Percentiles rank a stretch among this genome's conserved stretches.
phyloP scores from a whole-genome alignment of 2,329 filamentous ascomycete genomes.

The Venturia effusa region DNA sequence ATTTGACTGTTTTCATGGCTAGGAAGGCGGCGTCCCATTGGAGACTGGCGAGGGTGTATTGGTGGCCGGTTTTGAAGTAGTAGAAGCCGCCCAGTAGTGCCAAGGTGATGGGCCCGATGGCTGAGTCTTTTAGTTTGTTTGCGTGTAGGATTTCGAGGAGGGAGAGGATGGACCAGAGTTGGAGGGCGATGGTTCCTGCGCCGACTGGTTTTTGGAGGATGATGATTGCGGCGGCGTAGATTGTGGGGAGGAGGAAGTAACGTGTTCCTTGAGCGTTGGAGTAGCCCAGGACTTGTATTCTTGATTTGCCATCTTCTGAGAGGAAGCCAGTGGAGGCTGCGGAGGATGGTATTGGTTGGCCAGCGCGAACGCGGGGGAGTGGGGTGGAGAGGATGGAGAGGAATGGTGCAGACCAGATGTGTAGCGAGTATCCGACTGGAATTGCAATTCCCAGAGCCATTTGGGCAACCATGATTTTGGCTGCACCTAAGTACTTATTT shows the following conservation, averaged over 20 bases:
- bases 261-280: constrained; percentile 86
- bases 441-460: constrained; percentile 68
- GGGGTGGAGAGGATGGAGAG: constrained; percentile 53
- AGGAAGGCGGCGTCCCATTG: constrained; percentile 97
- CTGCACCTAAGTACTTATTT: constrained; percentile 55
- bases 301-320: constrained; percentile 20
- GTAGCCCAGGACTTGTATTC: constrained; percentile 77
- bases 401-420: constrained; percentile 75
- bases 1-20: constrained; percentile 67
- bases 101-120: constrained; percentile 75
- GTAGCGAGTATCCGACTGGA: constrained; percentile 74
- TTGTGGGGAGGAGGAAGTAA: constrained; percentile 73
- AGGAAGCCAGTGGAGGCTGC: constrained; percentile 22
- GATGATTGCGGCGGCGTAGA: constrained; percentile 65
- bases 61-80: constrained; percentile 97
- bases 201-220: constrained; percentile 77
- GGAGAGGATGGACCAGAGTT: constrained; percentile 82
- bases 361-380: neutral
- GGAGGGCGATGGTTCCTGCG: constrained; percentile 67
- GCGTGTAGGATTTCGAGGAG: constrained; percentile 54
- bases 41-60: constrained; percentile 75
- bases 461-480: constrained; percentile 70
- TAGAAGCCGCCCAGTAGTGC: constrained; percentile 86
- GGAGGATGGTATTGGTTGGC: neutral
- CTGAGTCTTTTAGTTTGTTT: constrained; percentile 42